Base-by-base conservation (phyloP, 2,329 filamentous ascomycete genomes). In the Hypoxylon sp. region DNA sequence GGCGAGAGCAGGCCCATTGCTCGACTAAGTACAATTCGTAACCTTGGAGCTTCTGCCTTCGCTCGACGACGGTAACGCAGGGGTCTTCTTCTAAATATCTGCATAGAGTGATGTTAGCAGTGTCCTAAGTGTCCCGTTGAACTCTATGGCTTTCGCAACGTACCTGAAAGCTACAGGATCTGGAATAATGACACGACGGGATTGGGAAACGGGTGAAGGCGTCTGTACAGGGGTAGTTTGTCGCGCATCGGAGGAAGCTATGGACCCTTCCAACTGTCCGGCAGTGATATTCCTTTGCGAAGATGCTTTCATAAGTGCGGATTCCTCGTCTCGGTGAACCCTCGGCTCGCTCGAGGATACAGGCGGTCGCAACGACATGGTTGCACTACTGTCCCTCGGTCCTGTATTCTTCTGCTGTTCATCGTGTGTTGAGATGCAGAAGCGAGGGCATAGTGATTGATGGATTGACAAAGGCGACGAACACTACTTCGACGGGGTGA, bases 1-100 rank as follows among this genome's bases (percentile, higher is more conserved):
- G 88, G 58, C 96, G 90, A 11, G 95, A 98, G 80, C 95, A 98
- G 5, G 94, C 94, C 96, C 96, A 99, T 85, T 99, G 96, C 80
- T 98, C 96, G 72, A 98, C 94, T 14, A 98, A 83, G 80, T 98
- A 98, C 69, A 95, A 85, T 79, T 98, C 95, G 81, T 98, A 98
- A 72, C 95, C 95, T 68, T 88, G 83, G 5, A 99, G 86, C 55
- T 87, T 84, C 55, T 87, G 85, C 61, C 89, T 89, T 59, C 91
- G 90, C 73, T 95, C 89, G 71, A 97, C 85, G 6, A 97, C 89
- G 2, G 85, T 86, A 3, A 94, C 94, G 4, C 88, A 89, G 1
- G 90, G 85, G 72, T 98, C 96, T 77, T 97, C 92, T 82, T 97
- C 92, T 22, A 99, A 88, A 77, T 95, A 97, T 69, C 88, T 90